A percentile compares a stretch with the other conserved stretches of the same genome.
Evolutionary conservation across 805 yeast genomes (phyloP).

Genomic region (Candida sphagnicola): DNA sequence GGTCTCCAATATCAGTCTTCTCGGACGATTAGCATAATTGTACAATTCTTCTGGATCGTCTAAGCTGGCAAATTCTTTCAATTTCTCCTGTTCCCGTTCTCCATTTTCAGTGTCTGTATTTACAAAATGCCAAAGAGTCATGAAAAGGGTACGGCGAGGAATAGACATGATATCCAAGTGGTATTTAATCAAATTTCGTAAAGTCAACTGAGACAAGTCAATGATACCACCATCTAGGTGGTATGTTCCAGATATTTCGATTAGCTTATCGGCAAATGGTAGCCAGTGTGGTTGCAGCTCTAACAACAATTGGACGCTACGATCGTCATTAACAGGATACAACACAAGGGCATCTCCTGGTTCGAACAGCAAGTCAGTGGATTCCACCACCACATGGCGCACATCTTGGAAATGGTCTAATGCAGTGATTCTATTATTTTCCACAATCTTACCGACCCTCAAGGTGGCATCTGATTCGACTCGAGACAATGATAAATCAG

Average conservation of each 20-base stretch:
- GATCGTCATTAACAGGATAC: conserved; percentile 67
- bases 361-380: conserved; percentile 33
- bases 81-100: conserved; percentile 68
- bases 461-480: conserved; percentile 8
- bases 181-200: conserved; percentile 67
- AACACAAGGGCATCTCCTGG: conserved; percentile 85
- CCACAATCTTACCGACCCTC: conserved; percentile 40
- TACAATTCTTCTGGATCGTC: conserved; percentile 79
- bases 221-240: conserved; percentile 59
- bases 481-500: conserved; percentile 12
- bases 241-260: conserved; percentile 36
- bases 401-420: conserved; percentile 87
- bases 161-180: conserved; percentile 81
- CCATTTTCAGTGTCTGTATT: conserved; percentile 49
- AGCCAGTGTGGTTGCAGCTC: conserved; percentile 68
- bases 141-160: conserved; percentile 82
- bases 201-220: conserved; percentile 46
- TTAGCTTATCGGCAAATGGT: conserved; percentile 60
- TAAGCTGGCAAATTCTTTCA: conserved; percentile 67
- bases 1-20: conserved; percentile 82
- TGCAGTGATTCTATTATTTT: conserved; percentile 62
- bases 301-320: conserved; percentile 61
- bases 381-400: conserved; percentile 50
- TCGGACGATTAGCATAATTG: conserved; percentile 90
- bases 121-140: conserved; percentile 64